Evolutionary conservation across 1,139 yeast genomes (phyloP), one percentile per base, ranked within the genome.

Genomic region (Taphrina confusa): DNA sequence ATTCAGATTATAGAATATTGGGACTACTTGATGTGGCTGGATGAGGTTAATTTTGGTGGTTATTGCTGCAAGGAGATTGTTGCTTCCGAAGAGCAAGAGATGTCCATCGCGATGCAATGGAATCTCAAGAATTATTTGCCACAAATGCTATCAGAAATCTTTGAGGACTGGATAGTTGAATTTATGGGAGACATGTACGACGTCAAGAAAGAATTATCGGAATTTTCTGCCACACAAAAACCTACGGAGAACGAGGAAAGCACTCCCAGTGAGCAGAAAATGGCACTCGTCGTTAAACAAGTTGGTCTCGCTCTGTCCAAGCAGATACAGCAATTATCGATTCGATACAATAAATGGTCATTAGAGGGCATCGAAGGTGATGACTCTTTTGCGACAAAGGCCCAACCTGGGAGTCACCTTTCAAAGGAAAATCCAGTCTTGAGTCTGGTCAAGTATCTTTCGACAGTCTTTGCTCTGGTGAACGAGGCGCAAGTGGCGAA

Each of bases 11-110:
- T 78, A 14, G 83, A 83, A 66, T 91, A 89, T 69, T 92, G 98
- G 98, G 97, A 92, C 71, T 70, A 87, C 16, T 75, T 94, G 64
- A 75, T 92, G 2, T 94, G 98, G 97, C 88, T 91, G 95, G 97
- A 94, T 71, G 84, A 85, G 67, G 83, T 80, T 67, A 94, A 94
- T 69, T 90, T 78, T 71, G 88, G 95, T 45, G 99, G 98, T 3
- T 78, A 90, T 62, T 46, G 54, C 37, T 33, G 46, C n/a, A 46
- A 37, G 16, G 60, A 46, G 14, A 39, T 50, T 9, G 9, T 37
- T 30, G 34, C 39, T 22, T 20, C 54, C 4, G 54, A 45, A 2
- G 54, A 39, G n/a, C 49, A 46, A 16, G 46, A 46, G 12, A 46
- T 28, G 40, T 28, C 76, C 76, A 27, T 84, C 85, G 1, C 78